phyloP scores from a whole-genome alignment of 1,139 yeast species.

The Sugiyamaella sp. region DNA sequence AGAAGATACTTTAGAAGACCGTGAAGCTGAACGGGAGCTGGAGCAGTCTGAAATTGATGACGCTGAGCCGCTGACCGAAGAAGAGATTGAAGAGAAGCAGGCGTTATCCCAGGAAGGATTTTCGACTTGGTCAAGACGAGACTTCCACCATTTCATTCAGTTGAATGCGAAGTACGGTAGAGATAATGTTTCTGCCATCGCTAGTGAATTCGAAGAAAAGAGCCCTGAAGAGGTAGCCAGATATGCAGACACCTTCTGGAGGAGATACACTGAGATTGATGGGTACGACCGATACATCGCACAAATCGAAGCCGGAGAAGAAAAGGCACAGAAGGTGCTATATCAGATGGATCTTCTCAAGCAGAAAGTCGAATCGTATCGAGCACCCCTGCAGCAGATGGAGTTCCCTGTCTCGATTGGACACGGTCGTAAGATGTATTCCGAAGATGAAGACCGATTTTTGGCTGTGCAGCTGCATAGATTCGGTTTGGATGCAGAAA shows the following conservation, averaged over 20 bases:
- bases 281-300: conserved; percentile 83
- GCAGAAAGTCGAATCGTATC: conserved; percentile 61
- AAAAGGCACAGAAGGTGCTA: conserved; percentile 63
- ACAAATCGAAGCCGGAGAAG: conserved; percentile 90
- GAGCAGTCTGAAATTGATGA: conserved; percentile 71
- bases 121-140: conserved; percentile 82
- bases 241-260: conserved; percentile 78
- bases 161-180: conserved; percentile 83
- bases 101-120: conserved; percentile 67
- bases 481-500: conserved; percentile 72
- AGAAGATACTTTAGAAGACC: conserved; percentile 50
- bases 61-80: conserved; percentile 75
- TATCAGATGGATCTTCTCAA: conserved; percentile 69
- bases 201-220: conserved; percentile 65
- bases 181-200: conserved; percentile 58
- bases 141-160: conserved; percentile 82
- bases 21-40: conserved; percentile 59
- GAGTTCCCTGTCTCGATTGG: conserved; percentile 83
- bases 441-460: conserved; percentile 85
- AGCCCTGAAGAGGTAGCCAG: conserved; percentile 66
- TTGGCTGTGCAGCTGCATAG: conserved; percentile 71
- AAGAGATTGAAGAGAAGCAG: conserved; percentile 67
- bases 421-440: conserved; percentile 81
- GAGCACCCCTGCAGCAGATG: conserved; percentile 76
- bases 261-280: conserved; percentile 67